Evolutionary conservation across 345 rosid species (phyloP).

Genomic region (Microcos paniculata): DNA sequence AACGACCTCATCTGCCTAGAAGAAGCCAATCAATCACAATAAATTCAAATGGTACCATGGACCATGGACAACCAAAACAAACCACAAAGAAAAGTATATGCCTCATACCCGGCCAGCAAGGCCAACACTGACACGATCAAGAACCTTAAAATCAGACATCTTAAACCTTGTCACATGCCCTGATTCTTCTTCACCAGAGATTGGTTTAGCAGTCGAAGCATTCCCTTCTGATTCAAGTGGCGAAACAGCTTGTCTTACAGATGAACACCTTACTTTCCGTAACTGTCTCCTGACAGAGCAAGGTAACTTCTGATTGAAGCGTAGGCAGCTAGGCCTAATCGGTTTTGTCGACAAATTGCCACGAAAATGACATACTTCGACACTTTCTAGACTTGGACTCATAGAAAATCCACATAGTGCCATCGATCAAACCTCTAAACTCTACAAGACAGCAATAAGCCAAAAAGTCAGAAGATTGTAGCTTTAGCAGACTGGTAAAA

Average conservation of each 20-base stretch:
- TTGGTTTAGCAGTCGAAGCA: constrained; percentile 14
- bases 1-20: constrained; percentile 81
- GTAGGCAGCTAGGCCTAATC: constrained; percentile 19
- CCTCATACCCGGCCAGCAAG: constrained; percentile 80
- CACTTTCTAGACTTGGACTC: constrained; percentile 36
- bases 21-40: constrained; percentile 8
- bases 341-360: constrained; percentile 35
- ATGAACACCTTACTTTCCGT: constrained; percentile 36
- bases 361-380: constrained; percentile 28
- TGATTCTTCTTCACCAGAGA: constrained; percentile 43
- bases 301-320: constrained; percentile 15
- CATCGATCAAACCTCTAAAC: constrained; percentile 37
- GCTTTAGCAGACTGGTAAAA: neutral
- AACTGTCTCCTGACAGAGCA: constrained; percentile 20
- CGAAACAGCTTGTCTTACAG: constrained; percentile 35
- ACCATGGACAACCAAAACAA: neutral
- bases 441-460: neutral
- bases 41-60: neutral
- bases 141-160: constrained; percentile 75
- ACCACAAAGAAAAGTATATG: neutral
- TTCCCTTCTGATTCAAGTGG: constrained; percentile 41
- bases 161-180: constrained; percentile 68
- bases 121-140: constrained; percentile 79
- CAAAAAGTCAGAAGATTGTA: neutral
- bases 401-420: constrained; percentile 47